phyloP scores from a whole-genome alignment of 768 basidiomycete genomes.

The Boletellus sp. region DNA sequence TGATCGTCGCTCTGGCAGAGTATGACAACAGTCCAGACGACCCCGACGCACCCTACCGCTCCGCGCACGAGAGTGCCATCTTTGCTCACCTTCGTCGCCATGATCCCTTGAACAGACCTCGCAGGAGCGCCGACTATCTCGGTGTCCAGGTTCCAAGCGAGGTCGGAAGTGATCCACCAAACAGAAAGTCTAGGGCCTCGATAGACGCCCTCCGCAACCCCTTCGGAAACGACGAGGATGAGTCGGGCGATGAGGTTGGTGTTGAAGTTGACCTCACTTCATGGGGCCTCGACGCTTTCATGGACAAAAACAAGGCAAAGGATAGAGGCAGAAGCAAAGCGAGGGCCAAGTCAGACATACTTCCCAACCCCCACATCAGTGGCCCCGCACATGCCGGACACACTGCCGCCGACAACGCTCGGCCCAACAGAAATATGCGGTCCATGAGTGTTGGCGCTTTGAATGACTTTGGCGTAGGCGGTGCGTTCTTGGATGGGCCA shows the following conservation, averaged over 20 bases:
- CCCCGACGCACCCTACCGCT: slow-evolving; percentile 54
- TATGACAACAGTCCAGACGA: slow-evolving; percentile 86
- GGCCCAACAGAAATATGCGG: slow-evolving; percentile 44
- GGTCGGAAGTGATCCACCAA: slow-evolving; percentile 47
- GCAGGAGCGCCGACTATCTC: slow-evolving; percentile 61
- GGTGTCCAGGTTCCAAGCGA: slow-evolving; percentile 67
- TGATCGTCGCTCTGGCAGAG: slow-evolving; percentile 42
- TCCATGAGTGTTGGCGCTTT: slow-evolving; percentile 67
- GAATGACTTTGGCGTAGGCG: slow-evolving; percentile 49
- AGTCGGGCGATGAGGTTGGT: slow-evolving; percentile 45
- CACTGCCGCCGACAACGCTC: slow-evolving; percentile 40
- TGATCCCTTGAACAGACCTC: slow-evolving; percentile 46
- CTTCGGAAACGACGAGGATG: slow-evolving; percentile 55
- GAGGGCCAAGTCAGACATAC: slow-evolving; percentile 34
- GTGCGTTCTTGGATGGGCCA: slow-evolving; percentile 40
- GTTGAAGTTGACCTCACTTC: slow-evolving; percentile 78
- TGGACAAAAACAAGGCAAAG: slow-evolving; percentile 60
- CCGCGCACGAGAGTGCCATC: slow-evolving; percentile 81
- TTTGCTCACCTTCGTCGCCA: slow-evolving; percentile 72
- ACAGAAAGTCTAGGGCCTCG: slow-evolving; percentile 52
- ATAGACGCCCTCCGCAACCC: slow-evolving; percentile 69
- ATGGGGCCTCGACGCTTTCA: slow-evolving; percentile 79
- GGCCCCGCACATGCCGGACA: slow-evolving; percentile 38
- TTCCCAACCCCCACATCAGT: slow-evolving; percentile 46
- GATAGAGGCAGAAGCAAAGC: slow-evolving; percentile 38